phyloP scores from a whole-genome alignment of 768 basidiomycete genomes.

The Pleurotus salmoneostramineus region DNA sequence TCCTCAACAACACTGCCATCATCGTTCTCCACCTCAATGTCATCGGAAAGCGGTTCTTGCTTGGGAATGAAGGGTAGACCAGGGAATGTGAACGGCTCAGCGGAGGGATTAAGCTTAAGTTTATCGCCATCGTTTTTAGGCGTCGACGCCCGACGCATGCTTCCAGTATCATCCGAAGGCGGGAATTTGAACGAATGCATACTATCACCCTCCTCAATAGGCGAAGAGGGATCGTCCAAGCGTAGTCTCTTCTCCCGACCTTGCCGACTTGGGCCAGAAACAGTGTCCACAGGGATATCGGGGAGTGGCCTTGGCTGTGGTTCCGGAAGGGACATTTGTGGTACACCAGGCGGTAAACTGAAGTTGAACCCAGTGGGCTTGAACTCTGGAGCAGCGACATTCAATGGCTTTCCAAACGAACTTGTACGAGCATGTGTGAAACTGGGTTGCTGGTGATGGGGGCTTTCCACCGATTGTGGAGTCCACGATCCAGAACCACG shows the following conservation, averaged over 20 bases:
- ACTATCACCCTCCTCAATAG: conserved; percentile 48
- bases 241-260: conserved; percentile 81
- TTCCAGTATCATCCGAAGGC: conserved; percentile 43
- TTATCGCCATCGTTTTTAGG: conserved; percentile 23
- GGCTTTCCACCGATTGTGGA: conserved; percentile 26
- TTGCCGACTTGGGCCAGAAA: conserved; percentile 46
- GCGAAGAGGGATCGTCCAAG: conserved; percentile 40
- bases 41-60: conserved; percentile 15
- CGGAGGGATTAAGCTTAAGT: conserved; percentile 34
- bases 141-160: conserved; percentile 43
- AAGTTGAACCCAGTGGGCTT: conserved; percentile 78
- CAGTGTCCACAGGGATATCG: conserved; percentile 29
- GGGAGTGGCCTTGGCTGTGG: conserved; percentile 22
- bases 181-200: conserved; percentile 82
- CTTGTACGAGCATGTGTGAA: conserved; percentile 38
- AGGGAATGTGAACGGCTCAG: conserved; percentile 65
- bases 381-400: conserved; percentile 77
- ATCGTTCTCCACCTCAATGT: conserved; percentile 11
- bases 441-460: conserved; percentile 30
- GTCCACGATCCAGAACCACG: conserved; percentile 25
- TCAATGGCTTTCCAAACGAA: conserved; percentile 66
- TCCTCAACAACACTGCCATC: conserved; percentile 17
- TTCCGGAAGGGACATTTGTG: conserved; percentile 46
- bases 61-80: conserved; percentile 33
- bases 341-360: conserved; percentile 54